phyloP scores from a whole-genome alignment of 1,284 basidiomycete genomes.

The Tausonia pullulans region DNA sequence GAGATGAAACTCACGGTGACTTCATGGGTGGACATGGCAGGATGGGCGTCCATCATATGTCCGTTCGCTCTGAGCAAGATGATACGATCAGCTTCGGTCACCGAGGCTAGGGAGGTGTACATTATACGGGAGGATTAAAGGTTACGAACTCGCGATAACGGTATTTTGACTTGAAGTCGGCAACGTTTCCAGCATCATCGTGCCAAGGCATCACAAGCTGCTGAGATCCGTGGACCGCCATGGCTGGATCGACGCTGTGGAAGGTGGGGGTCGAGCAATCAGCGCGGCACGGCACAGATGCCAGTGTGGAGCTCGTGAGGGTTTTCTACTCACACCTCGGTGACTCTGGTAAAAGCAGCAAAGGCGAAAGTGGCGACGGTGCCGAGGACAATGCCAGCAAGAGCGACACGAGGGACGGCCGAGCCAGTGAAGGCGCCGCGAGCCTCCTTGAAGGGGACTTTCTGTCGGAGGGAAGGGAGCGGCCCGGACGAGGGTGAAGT shows the following conservation, averaged over 20 bases:
- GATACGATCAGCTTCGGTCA: too few species aligned
- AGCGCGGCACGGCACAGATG: too few species aligned
- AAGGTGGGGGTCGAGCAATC: too few species aligned
- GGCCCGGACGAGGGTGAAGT: neutral
- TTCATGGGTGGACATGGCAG: neutral
- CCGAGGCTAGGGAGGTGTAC: too few species aligned
- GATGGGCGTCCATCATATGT: constrained; percentile 10
- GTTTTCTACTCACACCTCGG: neutral
- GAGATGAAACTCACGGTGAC: neutral
- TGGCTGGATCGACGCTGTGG: constrained; percentile 8
- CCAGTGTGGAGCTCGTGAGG: too few species aligned
- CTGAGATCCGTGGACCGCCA: constrained; percentile 7
- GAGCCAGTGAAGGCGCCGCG: constrained; percentile 1
- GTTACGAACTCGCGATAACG: neutral
- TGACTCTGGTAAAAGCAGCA: neutral
- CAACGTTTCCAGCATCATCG: neutral
- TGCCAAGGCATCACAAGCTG: constrained; percentile 13
- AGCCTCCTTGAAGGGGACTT: neutral
- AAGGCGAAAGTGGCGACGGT: neutral
- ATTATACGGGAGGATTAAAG: too few species aligned
- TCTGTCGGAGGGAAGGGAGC: neutral
- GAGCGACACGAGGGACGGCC: constrained; percentile 9
- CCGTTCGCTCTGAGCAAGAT: neutral
- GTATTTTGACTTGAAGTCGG: neutral
- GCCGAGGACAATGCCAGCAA: constrained; percentile 7